Evolutionary conservation across 2,329 filamentous ascomycete genomes (phyloP), one percentile per base, ranked within the genome.

Genomic region (Fusarium buharicum): DNA sequence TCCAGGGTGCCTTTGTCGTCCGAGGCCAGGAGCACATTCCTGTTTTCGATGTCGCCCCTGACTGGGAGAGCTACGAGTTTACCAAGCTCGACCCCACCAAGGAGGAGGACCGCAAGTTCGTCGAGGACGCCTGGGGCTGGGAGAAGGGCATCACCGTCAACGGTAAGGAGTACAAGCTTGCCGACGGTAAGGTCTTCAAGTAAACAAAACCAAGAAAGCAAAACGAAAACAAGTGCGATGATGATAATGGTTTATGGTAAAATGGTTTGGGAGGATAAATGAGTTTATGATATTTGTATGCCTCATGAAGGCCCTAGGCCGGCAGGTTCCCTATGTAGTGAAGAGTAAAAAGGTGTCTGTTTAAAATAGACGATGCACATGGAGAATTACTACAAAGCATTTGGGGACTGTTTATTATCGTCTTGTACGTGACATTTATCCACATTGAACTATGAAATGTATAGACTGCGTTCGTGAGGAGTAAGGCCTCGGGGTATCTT

Each of bases 151-250:
- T 93, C 74, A 82, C 81, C 67, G 85, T 92, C 74, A 80, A 90
- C 74, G 94, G 90, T 84, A 97, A 98, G 90, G 86, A 89, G 76
- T 96, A 93, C 82, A 82, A 87, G 78, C 92, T 90, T 83, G 90
- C 90, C 75, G 90, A 92, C 74, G 95, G 95, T 78, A 97, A 98
- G 88, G 93, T 98, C 79, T 98, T 97, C 91, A 98, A 98, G 87
- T 98, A 97, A 86, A 74, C 70, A 60, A 65, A 58, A 69, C 28
- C 62, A 55, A 46, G 54, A 59, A 46, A 40, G 44, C 39, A 55
- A 55, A 59, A 48, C 34, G 39, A 62, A 64, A 60, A 51, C 31
- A 61, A 63, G 55, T 55, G 55, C 53, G 61, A 60, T 64, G 67
- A 75, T 69, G 71, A 73, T 74, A 68, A 75, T 70, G 70, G 69